A percentile compares a stretch with the other conserved stretches of the same genome.
phyloP scores from a whole-genome alignment of 345 rosid species.

The Psidium friedrichsthalianum region DNA sequence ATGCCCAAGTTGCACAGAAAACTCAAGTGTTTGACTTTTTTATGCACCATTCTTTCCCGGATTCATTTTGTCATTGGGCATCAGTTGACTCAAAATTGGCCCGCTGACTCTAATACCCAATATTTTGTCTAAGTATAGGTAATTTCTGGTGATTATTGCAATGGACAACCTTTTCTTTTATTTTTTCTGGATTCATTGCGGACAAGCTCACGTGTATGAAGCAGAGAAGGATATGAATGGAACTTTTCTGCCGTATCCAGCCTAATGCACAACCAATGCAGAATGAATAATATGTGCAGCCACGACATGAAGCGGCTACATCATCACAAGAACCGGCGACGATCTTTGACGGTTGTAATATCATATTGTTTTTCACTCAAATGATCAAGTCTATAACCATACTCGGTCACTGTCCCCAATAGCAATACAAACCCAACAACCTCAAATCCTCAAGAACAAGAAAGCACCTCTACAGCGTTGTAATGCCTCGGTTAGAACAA shows the following conservation, averaged over 20 bases:
- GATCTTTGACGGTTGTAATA: too few species aligned
- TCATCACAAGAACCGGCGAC: neutral
- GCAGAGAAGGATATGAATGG: neutral
- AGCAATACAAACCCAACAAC: too few species aligned
- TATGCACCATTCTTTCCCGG: neutral
- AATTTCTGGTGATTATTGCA: neutral
- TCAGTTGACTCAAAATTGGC: neutral
- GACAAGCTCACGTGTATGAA: neutral
- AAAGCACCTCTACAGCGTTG: too few species aligned
- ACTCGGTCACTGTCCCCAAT: too few species aligned
- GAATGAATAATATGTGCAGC: neutral
- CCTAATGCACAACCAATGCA: neutral
- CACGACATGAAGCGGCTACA: neutral
- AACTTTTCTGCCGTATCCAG: neutral
- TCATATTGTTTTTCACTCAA: too few species aligned
- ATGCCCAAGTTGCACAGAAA: too few species aligned
- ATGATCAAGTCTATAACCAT: too few species aligned
- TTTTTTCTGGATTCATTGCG: rapidly evolving
- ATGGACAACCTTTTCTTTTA: neutral
- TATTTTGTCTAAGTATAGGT: neutral
- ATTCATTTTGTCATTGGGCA: neutral
- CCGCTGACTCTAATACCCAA: neutral
- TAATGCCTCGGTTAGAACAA: too few species aligned
- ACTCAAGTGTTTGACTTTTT: too few species aligned
- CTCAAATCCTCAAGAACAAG: too few species aligned